Base-by-base conservation (phyloP, 2,329 filamentous ascomycete species). In the Fusarium tuaranense region DNA sequence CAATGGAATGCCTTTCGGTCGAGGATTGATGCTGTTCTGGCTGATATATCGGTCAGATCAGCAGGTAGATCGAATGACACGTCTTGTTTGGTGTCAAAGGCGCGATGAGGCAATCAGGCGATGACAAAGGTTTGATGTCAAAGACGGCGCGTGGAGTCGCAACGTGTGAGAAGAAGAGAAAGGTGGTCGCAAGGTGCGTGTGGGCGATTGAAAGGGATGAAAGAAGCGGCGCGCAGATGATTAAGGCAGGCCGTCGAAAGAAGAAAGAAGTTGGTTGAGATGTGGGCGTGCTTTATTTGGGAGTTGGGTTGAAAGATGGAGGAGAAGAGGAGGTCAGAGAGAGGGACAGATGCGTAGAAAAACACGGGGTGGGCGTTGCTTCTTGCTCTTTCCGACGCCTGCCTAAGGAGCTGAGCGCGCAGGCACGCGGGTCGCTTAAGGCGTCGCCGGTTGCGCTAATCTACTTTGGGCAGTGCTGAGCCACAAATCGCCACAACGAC, bases 331-430 rank as follows among this genome's bases (percentile, higher is more conserved):
- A 67, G 64, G 62, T 53, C 57, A 51, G 36, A 55, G 58, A 65
- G 63, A 44, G 69, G 60, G 59, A 73, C 65, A 72, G 59, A 68
- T 46, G 65, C 64, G 65, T 60, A 74, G 74, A 53, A 79, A 79
- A 79, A 77, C 70, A 79, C 64, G 74, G 78, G 76, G 78, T 76
- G 76, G 76, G 73, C 71, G 71, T 65, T 71, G 71, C 70, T 65
- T 70, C 69, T 69, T 59, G 69, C 70, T 71, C 70, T 53, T 75
- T 73, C 67, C 69, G 41, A 65, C 67, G 61, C 66, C 67, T 74
- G 73, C 67, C 72, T 67, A 72, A 71, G 27, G 63, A 68, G 71
- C 62, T 70, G 63, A 70, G 68, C 73, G 65, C 55, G 44, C 58
- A 63, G 65, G 71, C 70, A 63, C 63, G 65, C 55, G 39, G 63